These are phyloP conservation scores for Oryza brachyantha DNA, from an alignment of 176 grass and related monocot genomes.

Conservation along the genomic window DNA sequence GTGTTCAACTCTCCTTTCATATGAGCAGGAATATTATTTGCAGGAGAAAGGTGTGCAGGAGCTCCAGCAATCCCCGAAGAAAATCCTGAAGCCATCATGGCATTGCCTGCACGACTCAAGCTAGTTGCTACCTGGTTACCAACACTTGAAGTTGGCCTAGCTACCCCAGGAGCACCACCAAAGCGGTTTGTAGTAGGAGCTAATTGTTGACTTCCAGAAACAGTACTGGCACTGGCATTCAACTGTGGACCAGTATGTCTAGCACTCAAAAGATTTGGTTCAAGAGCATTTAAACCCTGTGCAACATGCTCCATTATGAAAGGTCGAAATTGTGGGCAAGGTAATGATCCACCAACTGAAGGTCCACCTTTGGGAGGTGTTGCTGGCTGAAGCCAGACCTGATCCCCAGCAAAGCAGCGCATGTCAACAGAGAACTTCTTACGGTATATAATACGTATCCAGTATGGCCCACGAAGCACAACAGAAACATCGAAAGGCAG, in stretches of 20 bases:
- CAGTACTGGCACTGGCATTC: conserved; percentile 45
- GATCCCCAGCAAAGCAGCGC: conserved; percentile 98
- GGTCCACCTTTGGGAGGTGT: conserved; percentile 98
- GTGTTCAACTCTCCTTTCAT: conserved; percentile 98
- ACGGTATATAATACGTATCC: conserved; percentile 99
- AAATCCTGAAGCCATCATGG: conserved; percentile 70
- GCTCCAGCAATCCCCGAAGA: conserved; percentile 72
- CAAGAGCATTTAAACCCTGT: conserved; percentile 97
- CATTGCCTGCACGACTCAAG: conserved; percentile 72
- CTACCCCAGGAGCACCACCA: conserved; percentile 38
- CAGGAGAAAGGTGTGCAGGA: conserved; percentile 71
- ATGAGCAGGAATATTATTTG: conserved; percentile 76
- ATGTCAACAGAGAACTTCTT: conserved; percentile 99
- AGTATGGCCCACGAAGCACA: conserved; percentile 92
- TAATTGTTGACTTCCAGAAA: conserved; percentile 49
- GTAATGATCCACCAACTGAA: conserved; percentile 85
- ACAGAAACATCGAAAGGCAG: conserved; percentile 99
- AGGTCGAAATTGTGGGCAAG: conserved; percentile 95
- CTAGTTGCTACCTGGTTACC: conserved; percentile 67
- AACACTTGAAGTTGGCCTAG: conserved; percentile 65
- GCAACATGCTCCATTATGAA: conserved; percentile 99
- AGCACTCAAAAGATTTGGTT: conserved; percentile 68
- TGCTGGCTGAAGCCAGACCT: conserved; percentile 97
- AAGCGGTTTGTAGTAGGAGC: conserved; percentile 52
- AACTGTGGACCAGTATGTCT: conserved; percentile 52